Percentiles rank a stretch among this genome's conserved stretches.
Evolutionary conservation across 73 alveolate genomes (phyloP).

Genomic region (Paraurostyla sp.): DNA sequence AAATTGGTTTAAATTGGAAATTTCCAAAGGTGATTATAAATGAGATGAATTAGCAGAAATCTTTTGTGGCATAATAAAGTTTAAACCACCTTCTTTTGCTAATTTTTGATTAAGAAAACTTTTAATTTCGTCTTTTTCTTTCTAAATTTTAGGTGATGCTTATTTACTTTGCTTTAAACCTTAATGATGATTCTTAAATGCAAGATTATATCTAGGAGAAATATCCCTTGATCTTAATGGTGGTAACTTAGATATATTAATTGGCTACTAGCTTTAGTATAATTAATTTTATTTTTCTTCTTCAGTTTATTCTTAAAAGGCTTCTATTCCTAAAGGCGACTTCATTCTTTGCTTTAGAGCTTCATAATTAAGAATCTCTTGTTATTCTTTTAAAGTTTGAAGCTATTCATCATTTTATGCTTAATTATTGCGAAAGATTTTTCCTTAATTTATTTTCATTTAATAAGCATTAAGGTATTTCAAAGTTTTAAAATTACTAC

Average conservation of each 20-base stretch:
- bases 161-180: neutral
- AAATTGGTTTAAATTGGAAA: neutral
- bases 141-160: neutral
- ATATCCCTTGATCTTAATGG: conserved; percentile 53
- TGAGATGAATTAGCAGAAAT: no score
- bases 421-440: neutral
- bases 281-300: neutral
- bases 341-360: no score
- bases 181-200: conserved; percentile 3
- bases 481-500: neutral
- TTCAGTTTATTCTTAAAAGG: neutral
- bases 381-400: no score
- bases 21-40: neutral
- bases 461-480: conserved; percentile 6
- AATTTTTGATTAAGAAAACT: neutral
- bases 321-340: no score
- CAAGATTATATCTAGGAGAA: conserved; percentile 31
- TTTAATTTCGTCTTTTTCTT: neutral
- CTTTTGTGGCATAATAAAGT: conserved; percentile 40
- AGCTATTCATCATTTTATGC: neutral
- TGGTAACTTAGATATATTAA: conserved; percentile 8
- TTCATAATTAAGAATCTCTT: no score
- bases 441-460: neutral
- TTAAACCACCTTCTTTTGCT: conserved; percentile 21
- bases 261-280: neutral